These are phyloP conservation scores for Trypanosoma grayi DNA, from an alignment of 208 protist species.

Conservation along the genomic window DNA sequence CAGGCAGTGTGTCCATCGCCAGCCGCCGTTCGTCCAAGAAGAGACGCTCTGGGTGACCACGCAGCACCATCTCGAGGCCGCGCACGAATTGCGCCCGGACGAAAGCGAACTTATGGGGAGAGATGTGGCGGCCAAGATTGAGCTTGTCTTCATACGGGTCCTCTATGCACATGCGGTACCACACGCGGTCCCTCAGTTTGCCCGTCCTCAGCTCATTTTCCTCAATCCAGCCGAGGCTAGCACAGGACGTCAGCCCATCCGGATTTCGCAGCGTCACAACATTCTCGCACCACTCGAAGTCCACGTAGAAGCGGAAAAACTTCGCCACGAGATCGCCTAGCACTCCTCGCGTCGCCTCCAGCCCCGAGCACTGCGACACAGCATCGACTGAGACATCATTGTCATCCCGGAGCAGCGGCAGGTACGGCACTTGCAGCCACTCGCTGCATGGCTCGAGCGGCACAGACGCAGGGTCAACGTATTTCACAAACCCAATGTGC, in stretches of 20 bases:
- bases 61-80: constrained; percentile 21
- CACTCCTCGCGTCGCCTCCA: not conserved
- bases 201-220: constrained; percentile 23
- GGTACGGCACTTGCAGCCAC: constrained; percentile 36
- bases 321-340: constrained; percentile 6
- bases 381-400: not conserved
- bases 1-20: not conserved
- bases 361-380: not conserved
- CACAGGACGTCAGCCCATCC: not conserved
- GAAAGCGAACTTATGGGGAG: constrained; percentile 51
- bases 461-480: constrained; percentile 41
- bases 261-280: constrained; percentile 14
- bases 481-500: constrained; percentile 24
- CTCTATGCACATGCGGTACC: constrained; percentile 72
- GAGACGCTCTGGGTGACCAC: not conserved
- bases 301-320: constrained; percentile 21
- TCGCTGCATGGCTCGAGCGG: constrained; percentile 20
- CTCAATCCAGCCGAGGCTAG: constrained; percentile 35
- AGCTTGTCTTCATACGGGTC: constrained; percentile 79
- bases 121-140: constrained; percentile 69
- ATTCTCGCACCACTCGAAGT: constrained; percentile 13
- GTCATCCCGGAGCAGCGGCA: constrained; percentile 34
- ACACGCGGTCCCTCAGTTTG: constrained; percentile 45
- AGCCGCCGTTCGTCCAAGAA: not conserved
- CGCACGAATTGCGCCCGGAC: constrained; percentile 58